phyloP scores from a whole-genome alignment of 1,284 basidiomycete genomes.

The Coriolopsis trogii region DNA sequence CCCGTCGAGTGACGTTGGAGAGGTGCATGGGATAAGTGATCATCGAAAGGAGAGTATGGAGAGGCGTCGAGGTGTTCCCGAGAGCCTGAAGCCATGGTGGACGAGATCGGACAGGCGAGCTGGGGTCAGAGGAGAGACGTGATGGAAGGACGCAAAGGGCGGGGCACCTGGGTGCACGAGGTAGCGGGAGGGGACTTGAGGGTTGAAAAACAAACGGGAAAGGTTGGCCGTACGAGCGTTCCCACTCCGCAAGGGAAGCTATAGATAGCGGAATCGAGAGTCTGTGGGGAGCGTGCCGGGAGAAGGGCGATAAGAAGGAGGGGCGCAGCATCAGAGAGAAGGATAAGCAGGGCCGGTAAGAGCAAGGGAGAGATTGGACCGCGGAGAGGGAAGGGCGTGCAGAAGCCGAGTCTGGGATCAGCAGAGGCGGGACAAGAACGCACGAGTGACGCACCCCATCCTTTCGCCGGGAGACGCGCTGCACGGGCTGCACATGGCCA shows the following conservation, averaged over 20 bases:
- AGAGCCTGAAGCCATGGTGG: slow-evolving; percentile 15
- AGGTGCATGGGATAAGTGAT: too few relatives aligned
- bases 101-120: neutral
- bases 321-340: neutral
- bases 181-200: neutral
- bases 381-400: neutral
- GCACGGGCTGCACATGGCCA: neutral
- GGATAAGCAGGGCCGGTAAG: too few relatives aligned
- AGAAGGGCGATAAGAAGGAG: slow-evolving; percentile 19
- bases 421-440: neutral
- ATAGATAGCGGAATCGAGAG: slow-evolving; percentile 16
- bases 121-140: slow-evolving; percentile 3
- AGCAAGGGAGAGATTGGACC: neutral
- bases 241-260: slow-evolving; percentile 15
- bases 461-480: too few relatives aligned
- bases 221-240: slow-evolving; percentile 9
- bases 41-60: slow-evolving; percentile 12
- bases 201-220: slow-evolving; percentile 12
- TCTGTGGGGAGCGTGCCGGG: slow-evolving; percentile 2
- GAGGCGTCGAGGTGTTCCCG: slow-evolving; percentile 4
- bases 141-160: slow-evolving; percentile 10
- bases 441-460: neutral
- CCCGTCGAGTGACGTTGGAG: neutral
- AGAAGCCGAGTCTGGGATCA: neutral
- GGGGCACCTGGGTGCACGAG: slow-evolving; percentile 10